Evolutionary conservation across 1,284 basidiomycete species (phyloP), one percentile per base, ranked within the genome.

Genomic region (Leccinum fuscescens): DNA sequence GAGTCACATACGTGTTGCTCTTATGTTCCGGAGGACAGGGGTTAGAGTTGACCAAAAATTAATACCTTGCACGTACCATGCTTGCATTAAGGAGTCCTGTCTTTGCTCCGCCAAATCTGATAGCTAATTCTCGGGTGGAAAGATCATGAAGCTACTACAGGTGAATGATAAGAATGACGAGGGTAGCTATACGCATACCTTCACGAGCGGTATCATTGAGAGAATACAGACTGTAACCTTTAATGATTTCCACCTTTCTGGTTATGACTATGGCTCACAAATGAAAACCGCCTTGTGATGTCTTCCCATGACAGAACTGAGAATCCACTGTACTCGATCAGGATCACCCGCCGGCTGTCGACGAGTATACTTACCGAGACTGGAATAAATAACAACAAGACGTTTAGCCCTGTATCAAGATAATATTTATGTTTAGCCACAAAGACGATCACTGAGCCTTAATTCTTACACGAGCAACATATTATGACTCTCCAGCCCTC

Each of bases 51-150:
- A 29, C 12, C 1, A 9, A 53, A 55, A 44, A 7, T n/a, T 27
- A 0, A 6, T 24, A 53, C 54, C 42, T 50, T 31, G 17, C 9
- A 75, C 80, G 57, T 69, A 89, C 89, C 82, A 95, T 79, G 63
- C 89, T 94, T 12, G 90, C 92, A 67, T 94, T 94, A 48, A 94
- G 76, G 35, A 94, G 77, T 14, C 90, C 92, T 0, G 89, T 86
- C 64, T 87, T 86, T 1, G 89, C 82, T 55, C 93, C 92, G 9
- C 93, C 89, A 29, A 90, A 82, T 50, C 89, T 84, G 22, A 88
- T 72, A 2, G 92, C 85, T 4, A 94, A 78, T 60, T 94, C 89
- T 64, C 85, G 82, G 0, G 90, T 94, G 0, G 85, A 85, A 59
- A 93, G 82, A 61, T 94, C 93, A 58, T 96, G 88, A 42, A 96